Evolutionary conservation across 768 basidiomycete genomes (phyloP).

Genomic region (Lactifluus piperatus): DNA sequence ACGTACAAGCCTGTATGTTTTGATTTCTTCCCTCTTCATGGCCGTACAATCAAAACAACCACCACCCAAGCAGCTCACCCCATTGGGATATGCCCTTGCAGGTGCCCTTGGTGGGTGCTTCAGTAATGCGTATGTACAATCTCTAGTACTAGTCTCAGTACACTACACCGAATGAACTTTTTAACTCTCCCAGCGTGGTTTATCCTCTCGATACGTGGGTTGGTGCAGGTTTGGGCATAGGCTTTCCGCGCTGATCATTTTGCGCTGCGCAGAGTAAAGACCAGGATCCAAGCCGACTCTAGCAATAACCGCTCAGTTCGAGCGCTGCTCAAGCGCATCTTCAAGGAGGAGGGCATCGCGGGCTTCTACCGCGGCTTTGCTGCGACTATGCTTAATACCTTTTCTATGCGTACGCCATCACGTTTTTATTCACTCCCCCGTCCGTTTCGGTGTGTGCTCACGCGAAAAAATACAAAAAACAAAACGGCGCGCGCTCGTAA

Average conservation of each 20-base stretch:
- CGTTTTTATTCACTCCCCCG: neutral
- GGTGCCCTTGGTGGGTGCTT: constrained; percentile 93
- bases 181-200: constrained; percentile 63
- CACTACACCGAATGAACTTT: neutral
- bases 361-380: constrained; percentile 90
- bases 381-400: constrained; percentile 97
- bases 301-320: constrained; percentile 54
- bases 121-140: constrained; percentile 70
- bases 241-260: neutral
- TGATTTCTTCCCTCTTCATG: constrained; percentile 24
- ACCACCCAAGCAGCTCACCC: constrained; percentile 61
- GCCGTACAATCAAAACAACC: constrained; percentile 32
- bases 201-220: constrained; percentile 82
- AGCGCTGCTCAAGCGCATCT: constrained; percentile 56
- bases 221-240: neutral
- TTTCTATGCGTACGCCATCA: constrained; percentile 78
- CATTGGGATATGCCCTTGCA: constrained; percentile 82
- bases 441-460: neutral
- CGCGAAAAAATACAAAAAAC: neutral
- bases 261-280: constrained; percentile 70
- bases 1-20: no score
- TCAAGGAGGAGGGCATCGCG: constrained; percentile 68
- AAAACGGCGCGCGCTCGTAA: no score
- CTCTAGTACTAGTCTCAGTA: neutral
- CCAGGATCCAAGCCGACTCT: constrained; percentile 80